Conservation (phyloP, 1,284 basidiomycete genomes). For the Sporisorium graminicola region DNA sequence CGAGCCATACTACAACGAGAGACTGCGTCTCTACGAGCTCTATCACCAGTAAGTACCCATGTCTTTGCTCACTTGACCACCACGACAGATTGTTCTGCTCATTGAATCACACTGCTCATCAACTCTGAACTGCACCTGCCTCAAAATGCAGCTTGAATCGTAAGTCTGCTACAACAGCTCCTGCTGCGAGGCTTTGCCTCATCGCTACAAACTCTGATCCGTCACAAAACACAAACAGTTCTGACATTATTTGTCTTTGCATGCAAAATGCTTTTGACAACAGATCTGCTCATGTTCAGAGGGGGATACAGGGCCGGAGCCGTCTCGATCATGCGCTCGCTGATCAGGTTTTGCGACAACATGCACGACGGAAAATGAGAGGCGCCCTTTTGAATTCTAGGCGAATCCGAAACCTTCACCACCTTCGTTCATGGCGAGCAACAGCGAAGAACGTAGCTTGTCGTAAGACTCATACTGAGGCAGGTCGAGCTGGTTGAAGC, state of each 20-base stretch:
- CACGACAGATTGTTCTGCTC: not conserved
- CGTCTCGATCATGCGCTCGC: constrained; percentile 44
- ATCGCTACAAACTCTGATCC: not conserved
- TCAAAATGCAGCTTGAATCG: constrained; percentile 29
- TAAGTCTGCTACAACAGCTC: constrained; percentile 24
- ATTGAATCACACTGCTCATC: not conserved
- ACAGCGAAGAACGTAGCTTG: constrained; percentile 47
- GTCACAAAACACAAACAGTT: not conserved
- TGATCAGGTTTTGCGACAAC: constrained; percentile 30
- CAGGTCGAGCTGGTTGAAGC: constrained; percentile 72
- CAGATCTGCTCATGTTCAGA: constrained; percentile 47
- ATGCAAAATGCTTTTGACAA: not conserved
- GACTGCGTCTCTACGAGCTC: constrained; percentile 39
- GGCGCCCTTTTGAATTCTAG: constrained; percentile 5
- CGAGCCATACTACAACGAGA: constrained; percentile 37
- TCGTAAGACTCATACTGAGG: constrained; percentile 69
- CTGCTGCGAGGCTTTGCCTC: not conserved
- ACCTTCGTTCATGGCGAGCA: constrained; percentile 68
- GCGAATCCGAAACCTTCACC: constrained; percentile 69
- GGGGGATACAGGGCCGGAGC: constrained; percentile 43
- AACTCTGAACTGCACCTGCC: not conserved
- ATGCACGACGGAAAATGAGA: constrained; percentile 5
- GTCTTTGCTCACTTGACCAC: not conserved
- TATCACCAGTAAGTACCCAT: constrained; percentile 41
- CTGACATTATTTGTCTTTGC: not conserved